Conservation (phyloP, 768 basidiomycete species). For the Hygrocybe coccinea region DNA sequence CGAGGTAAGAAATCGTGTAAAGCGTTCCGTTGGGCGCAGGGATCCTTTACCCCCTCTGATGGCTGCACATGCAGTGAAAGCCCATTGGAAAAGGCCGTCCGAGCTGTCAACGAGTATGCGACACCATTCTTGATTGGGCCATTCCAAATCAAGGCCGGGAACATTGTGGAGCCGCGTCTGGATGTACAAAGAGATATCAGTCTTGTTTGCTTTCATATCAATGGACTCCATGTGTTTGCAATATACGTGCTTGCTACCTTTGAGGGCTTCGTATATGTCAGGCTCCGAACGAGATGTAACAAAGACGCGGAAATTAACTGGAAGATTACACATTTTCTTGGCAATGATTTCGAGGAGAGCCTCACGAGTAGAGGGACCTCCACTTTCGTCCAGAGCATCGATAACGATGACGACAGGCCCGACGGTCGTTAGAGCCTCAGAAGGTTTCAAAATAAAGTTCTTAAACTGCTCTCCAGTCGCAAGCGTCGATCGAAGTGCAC, state of each 20-base stretch:
- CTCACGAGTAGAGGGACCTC: constrained; percentile 9
- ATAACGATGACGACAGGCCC: constrained; percentile 11
- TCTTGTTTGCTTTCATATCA: background rate
- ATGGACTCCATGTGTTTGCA: constrained; percentile 13
- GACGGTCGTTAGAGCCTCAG: constrained; percentile 9
- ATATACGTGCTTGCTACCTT: background rate
- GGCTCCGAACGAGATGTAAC: constrained; percentile 25
- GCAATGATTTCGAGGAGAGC: constrained; percentile 21
- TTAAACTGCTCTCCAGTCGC: constrained; percentile 16
- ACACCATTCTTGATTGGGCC: constrained; percentile 18
- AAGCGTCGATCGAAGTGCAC: constrained; percentile 5
- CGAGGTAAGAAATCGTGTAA: background rate
- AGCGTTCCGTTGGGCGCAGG: background rate
- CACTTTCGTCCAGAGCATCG: constrained; percentile 10
- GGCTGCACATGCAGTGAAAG: constrained; percentile 25
- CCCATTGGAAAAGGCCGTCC: constrained; percentile 32
- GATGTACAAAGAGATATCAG: constrained; percentile 10
- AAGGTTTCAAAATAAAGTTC: constrained; percentile 12
- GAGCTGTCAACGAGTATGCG: constrained; percentile 19
- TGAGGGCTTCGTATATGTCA: constrained; percentile 17
- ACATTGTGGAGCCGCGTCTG: background rate
- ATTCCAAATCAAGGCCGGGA: constrained; percentile 8
- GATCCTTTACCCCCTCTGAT: constrained; percentile 18
- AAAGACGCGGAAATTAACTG: constrained; percentile 26
- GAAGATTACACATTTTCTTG: constrained; percentile 15